Base-by-base conservation (phyloP, 352 stramenopile species). In the Phytophthora constricta region DNA sequence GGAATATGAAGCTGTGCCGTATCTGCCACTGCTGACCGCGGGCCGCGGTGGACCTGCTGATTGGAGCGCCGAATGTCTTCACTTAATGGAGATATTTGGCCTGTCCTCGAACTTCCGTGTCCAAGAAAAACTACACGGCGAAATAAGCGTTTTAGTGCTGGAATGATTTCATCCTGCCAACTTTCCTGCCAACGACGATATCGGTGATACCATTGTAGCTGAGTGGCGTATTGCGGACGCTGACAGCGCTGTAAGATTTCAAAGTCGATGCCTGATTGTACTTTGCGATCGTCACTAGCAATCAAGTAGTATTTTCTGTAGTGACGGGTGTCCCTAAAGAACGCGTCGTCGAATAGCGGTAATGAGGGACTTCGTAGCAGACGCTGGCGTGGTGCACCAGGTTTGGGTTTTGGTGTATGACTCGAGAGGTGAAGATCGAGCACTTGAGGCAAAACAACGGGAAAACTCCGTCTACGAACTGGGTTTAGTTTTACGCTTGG, bases 221-320 rank as follows among this genome's bases (percentile, higher is more conserved):
- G 56, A 1, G 68, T 52, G 4, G 70, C 76, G 17, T 85, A 79
- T 25, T 87, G 82, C 0, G 75, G 77, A 0, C 74, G 72, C 23
- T 79, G 73, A 20, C 70, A 85, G 2, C 74, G 66, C 47, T 90
- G 77, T 11, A 90, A 58, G 22, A 90, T 76, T 43, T 88, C 77
- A 27, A 86, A 90, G 37, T 83, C 74, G 17, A 90, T 77, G 0
- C 70, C 75, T 3, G 26, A 11, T 9, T 45, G 33, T 34, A 22
- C 51, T n/a, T 48, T 55, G n/a, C 31, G 41, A 17, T 54, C 31
- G 17, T 67, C 31, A 22, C 50, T 42, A 1, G 41, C 23, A 7
- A 56, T 9, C 7, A 28, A 27, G n/a, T 50, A 62, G 51, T 60
- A 54, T 5, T 52, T 28, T 55, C 53, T 56, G 20, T 37, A 55